phyloP scores from a whole-genome alignment of 805 yeast species.

The Pichia manshurica region DNA sequence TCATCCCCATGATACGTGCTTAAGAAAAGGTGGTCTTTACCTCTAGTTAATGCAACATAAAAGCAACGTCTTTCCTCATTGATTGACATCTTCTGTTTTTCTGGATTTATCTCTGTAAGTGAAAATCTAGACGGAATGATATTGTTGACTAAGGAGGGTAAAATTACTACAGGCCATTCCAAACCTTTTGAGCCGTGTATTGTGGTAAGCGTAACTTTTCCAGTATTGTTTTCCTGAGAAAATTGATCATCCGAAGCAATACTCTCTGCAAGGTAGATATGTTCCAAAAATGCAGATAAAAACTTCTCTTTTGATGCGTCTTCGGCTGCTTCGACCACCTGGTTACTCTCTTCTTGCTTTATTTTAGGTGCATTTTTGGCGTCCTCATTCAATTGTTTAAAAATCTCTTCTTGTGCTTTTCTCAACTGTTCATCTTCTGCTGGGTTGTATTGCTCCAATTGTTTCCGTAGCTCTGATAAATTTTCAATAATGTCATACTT shows the following conservation, averaged over 20 bases:
- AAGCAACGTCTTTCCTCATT: slow-evolving; percentile 81
- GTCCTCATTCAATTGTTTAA: slow-evolving; percentile 3
- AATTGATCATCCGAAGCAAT: slow-evolving; percentile 8
- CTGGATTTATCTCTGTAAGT: slow-evolving; percentile 23
- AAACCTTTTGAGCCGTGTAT: slow-evolving; percentile 91
- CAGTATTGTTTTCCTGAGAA: slow-evolving; percentile 6
- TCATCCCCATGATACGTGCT: slow-evolving; percentile 15
- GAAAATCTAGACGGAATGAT: slow-evolving; percentile 56
- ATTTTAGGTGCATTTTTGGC: slow-evolving; percentile 22
- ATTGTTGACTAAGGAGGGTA: slow-evolving; percentile 66
- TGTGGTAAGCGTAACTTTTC: slow-evolving; percentile 52
- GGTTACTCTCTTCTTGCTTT: background rate
- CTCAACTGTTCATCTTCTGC: slow-evolving; percentile 21
- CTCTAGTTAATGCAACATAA: slow-evolving; percentile 86
- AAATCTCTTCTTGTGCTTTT: slow-evolving; percentile 18
- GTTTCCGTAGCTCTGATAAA: slow-evolving; percentile 26
- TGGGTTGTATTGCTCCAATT: slow-evolving; percentile 24
- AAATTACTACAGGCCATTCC: slow-evolving; percentile 91
- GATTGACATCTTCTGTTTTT: slow-evolving; percentile 25
- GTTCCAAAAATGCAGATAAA: slow-evolving; percentile 29
- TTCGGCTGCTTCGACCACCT: slow-evolving; percentile 15
- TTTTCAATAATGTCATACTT: slow-evolving; percentile 21
- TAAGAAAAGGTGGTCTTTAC: slow-evolving; percentile 39
- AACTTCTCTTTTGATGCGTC: slow-evolving; percentile 21
- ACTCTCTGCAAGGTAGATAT: slow-evolving; percentile 27